Percentiles rank a stretch among this genome's conserved stretches.
Evolutionary conservation across 352 stramenopile genomes (phyloP).

Genomic region (Phytophthora podocarpi): DNA sequence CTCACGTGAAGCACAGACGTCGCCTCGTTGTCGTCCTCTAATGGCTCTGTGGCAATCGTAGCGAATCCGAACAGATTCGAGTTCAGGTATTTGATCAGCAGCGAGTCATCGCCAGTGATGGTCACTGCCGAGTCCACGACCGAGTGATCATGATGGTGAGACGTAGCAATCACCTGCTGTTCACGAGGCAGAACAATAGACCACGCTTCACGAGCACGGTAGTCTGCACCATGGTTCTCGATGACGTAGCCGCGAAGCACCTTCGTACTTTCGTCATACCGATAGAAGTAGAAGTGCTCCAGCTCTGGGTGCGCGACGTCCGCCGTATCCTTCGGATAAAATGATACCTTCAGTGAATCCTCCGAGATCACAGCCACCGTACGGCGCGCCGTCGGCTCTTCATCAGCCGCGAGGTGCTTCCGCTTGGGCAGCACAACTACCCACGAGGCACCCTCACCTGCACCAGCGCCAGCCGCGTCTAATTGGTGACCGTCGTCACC

Average conservation of each 20-base stretch:
- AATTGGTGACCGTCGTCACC: conserved; percentile 64
- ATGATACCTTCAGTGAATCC: conserved; percentile 54
- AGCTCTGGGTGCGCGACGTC: conserved; percentile 56
- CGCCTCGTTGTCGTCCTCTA: conserved; percentile 39
- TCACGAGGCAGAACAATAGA: conserved; percentile 70
- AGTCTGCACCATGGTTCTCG: conserved; percentile 38
- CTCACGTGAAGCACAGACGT: conserved; percentile 84
- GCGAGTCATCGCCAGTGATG: conserved; percentile 94
- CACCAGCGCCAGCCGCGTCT: conserved; percentile 34
- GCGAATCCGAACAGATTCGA: conserved; percentile 94
- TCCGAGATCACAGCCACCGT: conserved; percentile 63
- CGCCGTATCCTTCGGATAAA: conserved; percentile 57
- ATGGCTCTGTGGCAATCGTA: conserved; percentile 69
- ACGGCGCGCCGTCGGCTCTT: conserved; percentile 58
- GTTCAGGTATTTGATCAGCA: conserved; percentile 98
- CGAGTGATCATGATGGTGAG: conserved; percentile 60
- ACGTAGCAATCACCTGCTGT: conserved; percentile 59
- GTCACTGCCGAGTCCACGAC: conserved; percentile 82
- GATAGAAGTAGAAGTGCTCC: conserved; percentile 84
- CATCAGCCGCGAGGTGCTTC: conserved; percentile 66
- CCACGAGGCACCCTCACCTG: conserved; percentile 39
- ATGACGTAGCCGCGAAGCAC: conserved; percentile 67
- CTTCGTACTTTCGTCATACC: conserved; percentile 54
- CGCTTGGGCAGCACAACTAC: conserved; percentile 78
- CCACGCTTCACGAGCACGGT: conserved; percentile 64